A percentile compares a stretch with the other conserved stretches of the same genome.
These are phyloP conservation scores for Metschnikowia colocasiae DNA, from an alignment of 805 yeast genomes.

Conservation along the genomic window DNA sequence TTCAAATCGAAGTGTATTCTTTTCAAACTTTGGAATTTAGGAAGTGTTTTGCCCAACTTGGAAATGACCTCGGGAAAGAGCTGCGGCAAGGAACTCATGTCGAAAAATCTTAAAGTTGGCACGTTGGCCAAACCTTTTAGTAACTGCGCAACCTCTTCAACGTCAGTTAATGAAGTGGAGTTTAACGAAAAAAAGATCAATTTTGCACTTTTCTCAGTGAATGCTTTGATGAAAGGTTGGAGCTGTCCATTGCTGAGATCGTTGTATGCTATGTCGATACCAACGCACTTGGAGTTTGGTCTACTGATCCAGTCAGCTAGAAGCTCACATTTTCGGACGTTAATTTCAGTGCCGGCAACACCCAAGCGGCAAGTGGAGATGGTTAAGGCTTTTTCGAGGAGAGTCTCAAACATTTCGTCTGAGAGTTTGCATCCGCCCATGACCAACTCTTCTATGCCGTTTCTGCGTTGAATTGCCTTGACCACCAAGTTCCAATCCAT, in stretches of 20 bases:
- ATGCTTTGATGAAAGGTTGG: constrained; percentile 42
- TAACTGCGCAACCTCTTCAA: constrained; percentile 35
- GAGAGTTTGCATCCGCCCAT: constrained; percentile 53
- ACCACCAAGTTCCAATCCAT: constrained; percentile 55
- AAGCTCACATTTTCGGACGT: constrained; percentile 36
- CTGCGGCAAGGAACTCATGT: constrained; percentile 50
- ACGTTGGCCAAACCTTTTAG: constrained; percentile 37
- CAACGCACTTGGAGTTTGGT: constrained; percentile 45
- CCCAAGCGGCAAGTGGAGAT: constrained; percentile 49
- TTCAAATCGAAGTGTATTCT: constrained; percentile 55
- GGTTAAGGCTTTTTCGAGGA: constrained; percentile 40
- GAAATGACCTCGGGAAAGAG: constrained; percentile 51
- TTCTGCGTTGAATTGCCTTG: constrained; percentile 38
- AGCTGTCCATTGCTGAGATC: constrained; percentile 47
- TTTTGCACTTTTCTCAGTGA: constrained; percentile 32
- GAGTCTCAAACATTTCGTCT: constrained; percentile 37
- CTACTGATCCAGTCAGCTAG: constrained; percentile 48
- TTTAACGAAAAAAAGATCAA: constrained; percentile 51
- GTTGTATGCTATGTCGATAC: constrained; percentile 55
- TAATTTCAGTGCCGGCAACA: constrained; percentile 49
- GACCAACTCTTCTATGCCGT: constrained; percentile 57
- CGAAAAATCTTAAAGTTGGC: constrained; percentile 45
- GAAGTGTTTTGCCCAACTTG: constrained; percentile 41
- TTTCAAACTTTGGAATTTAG: constrained; percentile 42
- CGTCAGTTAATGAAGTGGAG: constrained; percentile 45